Percentiles rank a stretch among this genome's conserved stretches.
These are phyloP conservation scores for Phytophthora ohioensis DNA, from an alignment of 352 stramenopile genomes.

Conservation along the genomic window DNA sequence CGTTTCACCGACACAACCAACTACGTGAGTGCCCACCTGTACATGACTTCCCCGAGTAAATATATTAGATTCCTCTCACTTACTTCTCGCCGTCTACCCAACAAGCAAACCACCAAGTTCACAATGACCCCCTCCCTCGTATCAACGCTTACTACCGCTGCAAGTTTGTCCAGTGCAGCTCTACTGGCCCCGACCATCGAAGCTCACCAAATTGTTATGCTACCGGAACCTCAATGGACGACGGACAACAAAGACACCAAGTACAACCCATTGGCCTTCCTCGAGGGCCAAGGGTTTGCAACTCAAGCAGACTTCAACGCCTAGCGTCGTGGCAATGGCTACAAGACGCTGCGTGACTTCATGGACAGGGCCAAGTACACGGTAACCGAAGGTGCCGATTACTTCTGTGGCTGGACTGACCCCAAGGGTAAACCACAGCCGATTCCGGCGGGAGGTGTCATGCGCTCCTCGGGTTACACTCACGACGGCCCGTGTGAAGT, in stretches of 20 bases:
- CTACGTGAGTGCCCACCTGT: no score
- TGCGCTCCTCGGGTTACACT: constrained; percentile 26
- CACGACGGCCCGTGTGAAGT: neutral
- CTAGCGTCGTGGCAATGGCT: constrained; percentile 42
- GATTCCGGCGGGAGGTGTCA: constrained; percentile 37
- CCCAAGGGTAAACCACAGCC: constrained; percentile 36
- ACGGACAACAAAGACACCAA: constrained; percentile 38
- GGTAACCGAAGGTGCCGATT: constrained; percentile 35
- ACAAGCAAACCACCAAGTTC: neutral
- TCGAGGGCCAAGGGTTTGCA: constrained; percentile 51
- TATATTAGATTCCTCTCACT: constrained; percentile 1
- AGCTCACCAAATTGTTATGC: constrained; percentile 48
- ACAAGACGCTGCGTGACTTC: constrained; percentile 31
- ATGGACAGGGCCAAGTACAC: constrained; percentile 41
- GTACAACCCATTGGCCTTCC: constrained; percentile 55
- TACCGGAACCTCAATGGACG: constrained; percentile 46
- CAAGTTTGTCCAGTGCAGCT: constrained; percentile 23
- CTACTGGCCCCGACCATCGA: constrained; percentile 29
- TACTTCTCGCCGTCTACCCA: neutral
- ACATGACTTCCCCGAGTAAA: no score
- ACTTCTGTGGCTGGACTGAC: constrained; percentile 43
- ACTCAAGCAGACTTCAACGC: constrained; percentile 48
- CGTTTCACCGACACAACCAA: no score
- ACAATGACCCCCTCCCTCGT: constrained; percentile 27
- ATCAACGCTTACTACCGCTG: constrained; percentile 24